These are phyloP conservation scores for Astrothelium macrocarpum DNA, from an alignment of 495 filamentous ascomycete genomes.

Conservation along the genomic window DNA sequence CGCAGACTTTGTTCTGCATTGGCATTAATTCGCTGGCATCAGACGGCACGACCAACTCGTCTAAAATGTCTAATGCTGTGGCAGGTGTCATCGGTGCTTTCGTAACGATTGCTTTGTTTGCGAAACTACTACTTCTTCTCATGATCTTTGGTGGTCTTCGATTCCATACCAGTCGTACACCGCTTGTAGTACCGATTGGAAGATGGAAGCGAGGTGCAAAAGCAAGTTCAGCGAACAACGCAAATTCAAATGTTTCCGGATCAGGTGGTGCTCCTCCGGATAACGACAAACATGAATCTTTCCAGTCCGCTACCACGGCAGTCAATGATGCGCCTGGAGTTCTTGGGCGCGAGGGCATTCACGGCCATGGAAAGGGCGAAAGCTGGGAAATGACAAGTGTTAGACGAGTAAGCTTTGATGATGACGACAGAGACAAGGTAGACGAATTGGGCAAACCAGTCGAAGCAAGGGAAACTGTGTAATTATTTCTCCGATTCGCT, in stretches of 20 bases:
- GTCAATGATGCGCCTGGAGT: background rate
- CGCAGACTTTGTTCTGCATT: slow-evolving; percentile 50
- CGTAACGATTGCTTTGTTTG: slow-evolving; percentile 25
- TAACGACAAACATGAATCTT: slow-evolving; percentile 19
- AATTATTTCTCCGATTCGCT: background rate
- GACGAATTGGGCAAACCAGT: background rate
- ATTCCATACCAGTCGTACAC: slow-evolving; percentile 20
- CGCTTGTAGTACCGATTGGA: slow-evolving; percentile 3
- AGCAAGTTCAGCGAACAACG: slow-evolving; percentile 8
- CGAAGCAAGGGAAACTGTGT: background rate
- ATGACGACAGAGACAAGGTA: slow-evolving; percentile 17
- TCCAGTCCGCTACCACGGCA: slow-evolving; percentile 5
- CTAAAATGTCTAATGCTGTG: slow-evolving; percentile 18
- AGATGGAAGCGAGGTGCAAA: background rate
- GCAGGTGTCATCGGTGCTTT: slow-evolving; percentile 32
- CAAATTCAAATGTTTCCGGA: slow-evolving; percentile 32
- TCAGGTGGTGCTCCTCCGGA: slow-evolving; percentile 19
- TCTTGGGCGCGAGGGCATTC: background rate
- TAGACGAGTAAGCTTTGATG: slow-evolving; percentile 24
- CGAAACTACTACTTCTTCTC: slow-evolving; percentile 22
- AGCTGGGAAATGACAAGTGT: slow-evolving; percentile 34
- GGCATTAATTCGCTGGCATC: slow-evolving; percentile 20
- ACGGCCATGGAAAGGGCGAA: slow-evolving; percentile 27
- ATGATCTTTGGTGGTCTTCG: slow-evolving; percentile 34
- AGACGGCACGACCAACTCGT: background rate